Percentiles rank a stretch among this genome's conserved stretches.
Evolutionary conservation across 768 basidiomycete species (phyloP).

Genomic region (Harrya chromipes): DNA sequence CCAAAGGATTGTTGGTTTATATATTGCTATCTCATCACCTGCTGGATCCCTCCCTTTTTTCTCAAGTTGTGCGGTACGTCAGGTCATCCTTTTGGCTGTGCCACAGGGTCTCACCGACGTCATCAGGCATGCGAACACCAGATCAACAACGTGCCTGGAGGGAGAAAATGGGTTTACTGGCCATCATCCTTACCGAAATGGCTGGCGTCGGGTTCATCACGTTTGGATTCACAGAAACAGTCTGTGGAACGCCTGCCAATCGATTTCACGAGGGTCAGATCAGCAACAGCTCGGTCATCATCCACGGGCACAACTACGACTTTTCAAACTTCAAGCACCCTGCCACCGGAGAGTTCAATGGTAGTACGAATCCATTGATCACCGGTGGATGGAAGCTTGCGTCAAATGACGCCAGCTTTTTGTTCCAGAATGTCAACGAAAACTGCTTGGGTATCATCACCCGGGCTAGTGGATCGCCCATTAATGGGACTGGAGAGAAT

Average conservation of each 20-base stretch:
- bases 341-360: slow-evolving; percentile 64
- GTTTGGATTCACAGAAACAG: slow-evolving; percentile 94
- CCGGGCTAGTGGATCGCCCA: slow-evolving; percentile 65
- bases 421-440: slow-evolving; percentile 91
- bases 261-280: slow-evolving; percentile 80
- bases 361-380: slow-evolving; percentile 79
- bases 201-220: slow-evolving; percentile 95
- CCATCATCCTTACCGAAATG: slow-evolving; percentile 81
- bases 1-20: slow-evolving; percentile 95
- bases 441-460: slow-evolving; percentile 78
- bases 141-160: slow-evolving; percentile 97
- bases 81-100: neutral
- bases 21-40: slow-evolving; percentile 85
- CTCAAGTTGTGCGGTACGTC: slow-evolving; percentile 75
- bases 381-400: slow-evolving; percentile 71
- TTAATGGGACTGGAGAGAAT: slow-evolving; percentile 55
- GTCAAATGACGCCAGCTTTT: slow-evolving; percentile 88
- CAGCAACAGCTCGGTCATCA: slow-evolving; percentile 78
- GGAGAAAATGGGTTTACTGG: slow-evolving; percentile 94
- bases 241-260: slow-evolving; percentile 85
- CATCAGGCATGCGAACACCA: slow-evolving; percentile 76
- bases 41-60: slow-evolving; percentile 75
- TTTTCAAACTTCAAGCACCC: slow-evolving; percentile 88
- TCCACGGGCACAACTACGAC: slow-evolving; percentile 94
- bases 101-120: slow-evolving; percentile 8